phyloP scores from a whole-genome alignment of 345 rosid species.

The Euphorbia peplus region DNA sequence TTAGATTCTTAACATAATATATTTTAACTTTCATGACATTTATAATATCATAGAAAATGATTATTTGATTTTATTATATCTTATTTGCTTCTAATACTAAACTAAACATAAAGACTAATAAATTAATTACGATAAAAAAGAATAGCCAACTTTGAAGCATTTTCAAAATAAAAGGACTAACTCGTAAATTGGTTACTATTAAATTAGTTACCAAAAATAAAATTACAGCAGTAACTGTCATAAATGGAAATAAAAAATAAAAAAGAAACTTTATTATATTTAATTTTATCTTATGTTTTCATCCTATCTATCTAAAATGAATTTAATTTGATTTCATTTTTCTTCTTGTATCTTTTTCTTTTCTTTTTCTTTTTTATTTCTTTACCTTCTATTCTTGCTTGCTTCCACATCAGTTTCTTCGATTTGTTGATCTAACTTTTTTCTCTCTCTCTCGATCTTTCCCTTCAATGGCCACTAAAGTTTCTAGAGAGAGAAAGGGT shows the following conservation, averaged over 20 bases:
- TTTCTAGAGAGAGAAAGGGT: conserved; percentile 35
- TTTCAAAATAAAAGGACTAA: too few species aligned
- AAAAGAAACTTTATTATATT: conserved; percentile 7
- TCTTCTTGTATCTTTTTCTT: conserved; percentile 4
- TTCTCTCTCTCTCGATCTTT: conserved; percentile 61
- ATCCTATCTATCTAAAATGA: conserved; percentile 3
- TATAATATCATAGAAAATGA: too few species aligned
- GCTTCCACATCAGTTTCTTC: conserved; percentile 48
- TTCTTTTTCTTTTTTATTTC: conserved; percentile 32
- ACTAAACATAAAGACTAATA: not conserved
- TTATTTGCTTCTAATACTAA: too few species aligned
- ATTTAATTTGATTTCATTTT: not conserved
- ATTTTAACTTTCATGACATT: too few species aligned
- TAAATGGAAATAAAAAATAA: too few species aligned
- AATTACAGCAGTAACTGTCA: too few species aligned
- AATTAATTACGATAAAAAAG: not conserved
- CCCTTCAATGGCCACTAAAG: conserved; percentile 44
- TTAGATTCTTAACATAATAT: too few species aligned
- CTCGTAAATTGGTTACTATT: too few species aligned
- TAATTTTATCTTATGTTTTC: conserved; percentile 6
- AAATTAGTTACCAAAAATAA: too few species aligned
- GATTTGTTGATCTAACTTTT: conserved; percentile 79
- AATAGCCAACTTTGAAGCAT: not conserved
- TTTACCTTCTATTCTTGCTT: conserved; percentile 30
- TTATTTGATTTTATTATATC: too few species aligned